Conservation (phyloP, 352 stramenopile genomes). For the Phytophthora podocarpi region DNA sequence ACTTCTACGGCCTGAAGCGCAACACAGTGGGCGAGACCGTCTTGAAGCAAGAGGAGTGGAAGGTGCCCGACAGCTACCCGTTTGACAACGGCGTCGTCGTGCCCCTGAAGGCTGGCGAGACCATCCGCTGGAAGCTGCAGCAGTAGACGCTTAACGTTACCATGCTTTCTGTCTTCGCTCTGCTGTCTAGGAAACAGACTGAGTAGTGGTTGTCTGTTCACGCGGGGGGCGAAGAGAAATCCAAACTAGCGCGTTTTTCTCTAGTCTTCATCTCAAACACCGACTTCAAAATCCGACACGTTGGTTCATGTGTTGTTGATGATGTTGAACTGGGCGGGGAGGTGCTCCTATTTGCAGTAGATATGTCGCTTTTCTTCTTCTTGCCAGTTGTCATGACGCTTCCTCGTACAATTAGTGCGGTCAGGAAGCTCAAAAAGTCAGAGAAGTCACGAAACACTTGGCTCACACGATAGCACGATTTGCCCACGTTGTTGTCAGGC, state of each 20-base stretch:
- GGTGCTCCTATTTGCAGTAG: not conserved
- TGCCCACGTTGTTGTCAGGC: constrained; percentile 79
- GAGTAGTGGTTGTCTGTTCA: constrained; percentile 21
- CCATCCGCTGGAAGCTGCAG: constrained; percentile 89
- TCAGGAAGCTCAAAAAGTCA: constrained; percentile 84
- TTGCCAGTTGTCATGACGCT: constrained; percentile 70
- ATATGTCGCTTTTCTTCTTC: constrained; percentile 35
- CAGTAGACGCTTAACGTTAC: constrained; percentile 1
- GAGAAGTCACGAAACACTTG: constrained; percentile 86
- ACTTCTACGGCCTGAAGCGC: constrained; percentile 96
- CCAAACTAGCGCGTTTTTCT: constrained; percentile 49
- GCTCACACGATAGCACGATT: constrained; percentile 84
- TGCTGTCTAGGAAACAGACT: constrained; percentile 18
- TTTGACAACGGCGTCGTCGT: constrained; percentile 91
- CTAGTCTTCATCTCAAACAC: constrained; percentile 72
- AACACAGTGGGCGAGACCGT: constrained; percentile 87
- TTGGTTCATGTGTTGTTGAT: constrained; percentile 25
- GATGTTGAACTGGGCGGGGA: constrained; percentile 3
- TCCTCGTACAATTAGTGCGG: constrained; percentile 78
- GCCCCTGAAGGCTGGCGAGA: constrained; percentile 93
- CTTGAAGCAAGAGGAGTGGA: constrained; percentile 91
- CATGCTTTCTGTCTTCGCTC: not conserved
- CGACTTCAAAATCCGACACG: constrained; percentile 64
- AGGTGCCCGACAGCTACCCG: constrained; percentile 89
- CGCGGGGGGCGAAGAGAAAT: constrained; percentile 32